Evolutionary conservation across 2,329 filamentous ascomycete genomes (phyloP).

Genomic region (Hymenoscyphus fraxineus): DNA sequence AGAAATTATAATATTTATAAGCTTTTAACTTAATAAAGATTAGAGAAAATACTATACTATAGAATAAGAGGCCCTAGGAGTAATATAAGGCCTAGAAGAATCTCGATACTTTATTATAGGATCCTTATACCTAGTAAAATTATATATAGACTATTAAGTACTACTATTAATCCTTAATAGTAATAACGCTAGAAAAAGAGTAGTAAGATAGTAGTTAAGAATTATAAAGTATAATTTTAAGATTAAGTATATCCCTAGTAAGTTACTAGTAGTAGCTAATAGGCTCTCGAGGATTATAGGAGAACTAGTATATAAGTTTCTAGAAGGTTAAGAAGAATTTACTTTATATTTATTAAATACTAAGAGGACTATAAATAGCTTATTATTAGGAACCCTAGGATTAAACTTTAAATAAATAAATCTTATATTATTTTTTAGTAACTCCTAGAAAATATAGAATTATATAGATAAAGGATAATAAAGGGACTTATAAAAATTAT

Average conservation of each 20-base stretch:
- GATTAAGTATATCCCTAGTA: too few relatives aligned
- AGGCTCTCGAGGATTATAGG: not conserved
- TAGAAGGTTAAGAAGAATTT: not conserved
- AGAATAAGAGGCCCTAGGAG: not conserved
- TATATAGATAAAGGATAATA: too few relatives aligned
- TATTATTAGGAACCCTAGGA: not conserved
- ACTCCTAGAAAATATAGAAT: too few relatives aligned
- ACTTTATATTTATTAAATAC: not conserved
- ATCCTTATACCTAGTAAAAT: not conserved
- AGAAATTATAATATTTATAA: not conserved
- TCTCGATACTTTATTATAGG: not conserved
- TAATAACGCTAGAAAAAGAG: not conserved
- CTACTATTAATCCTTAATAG: not conserved
- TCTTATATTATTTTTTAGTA: too few relatives aligned
- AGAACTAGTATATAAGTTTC: not conserved
- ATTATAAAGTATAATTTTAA: not conserved
- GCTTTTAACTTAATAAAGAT: not conserved
- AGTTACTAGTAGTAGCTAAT: not conserved
- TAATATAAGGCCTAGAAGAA: not conserved
- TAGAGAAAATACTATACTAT: not conserved
- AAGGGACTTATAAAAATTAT: too few relatives aligned
- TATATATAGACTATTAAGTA: not conserved
- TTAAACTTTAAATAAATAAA: not conserved
- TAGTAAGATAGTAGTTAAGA: not conserved
- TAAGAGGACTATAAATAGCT: too few relatives aligned